These are phyloP conservation scores for Bjerkandera adusta DNA, from an alignment of 1,284 basidiomycete species.

Conservation along the genomic window DNA sequence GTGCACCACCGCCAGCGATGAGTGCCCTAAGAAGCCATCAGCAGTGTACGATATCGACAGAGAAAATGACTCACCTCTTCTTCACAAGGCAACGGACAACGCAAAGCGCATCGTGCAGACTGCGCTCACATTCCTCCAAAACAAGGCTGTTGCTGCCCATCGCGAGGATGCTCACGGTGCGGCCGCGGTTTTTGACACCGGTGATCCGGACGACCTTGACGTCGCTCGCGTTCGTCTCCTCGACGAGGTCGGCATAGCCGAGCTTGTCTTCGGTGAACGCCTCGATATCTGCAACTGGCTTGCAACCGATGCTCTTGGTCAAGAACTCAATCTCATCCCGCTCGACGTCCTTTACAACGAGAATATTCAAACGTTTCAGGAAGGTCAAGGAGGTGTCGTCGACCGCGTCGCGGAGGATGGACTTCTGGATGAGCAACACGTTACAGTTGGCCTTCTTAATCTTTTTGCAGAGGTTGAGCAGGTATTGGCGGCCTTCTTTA, in stretches of 20 bases:
- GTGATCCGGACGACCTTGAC: constrained; percentile 94
- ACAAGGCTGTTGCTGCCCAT: constrained; percentile 95
- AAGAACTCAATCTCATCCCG: constrained; percentile 99
- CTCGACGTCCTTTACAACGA: constrained; percentile 97
- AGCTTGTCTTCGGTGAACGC: constrained; percentile 99
- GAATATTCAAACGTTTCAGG: constrained; percentile 96
- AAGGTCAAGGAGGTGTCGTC: constrained; percentile 99
- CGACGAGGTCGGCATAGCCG: constrained; percentile 93
- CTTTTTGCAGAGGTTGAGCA: constrained; percentile 98
- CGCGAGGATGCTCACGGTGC: constrained; percentile 94
- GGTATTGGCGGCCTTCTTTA: constrained; percentile 98
- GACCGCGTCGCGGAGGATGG: constrained; percentile 97
- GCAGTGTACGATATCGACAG: constrained; percentile 2
- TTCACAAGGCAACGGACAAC: constrained; percentile 98
- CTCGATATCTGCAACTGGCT: constrained; percentile 97
- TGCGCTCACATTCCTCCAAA: constrained; percentile 96
- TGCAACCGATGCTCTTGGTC: constrained; percentile 91
- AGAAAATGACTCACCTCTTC: constrained; percentile 69
- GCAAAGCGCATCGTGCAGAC: constrained; percentile 97
- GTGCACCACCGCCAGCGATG: constrained; percentile 96
- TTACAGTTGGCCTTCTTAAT: constrained; percentile 99
- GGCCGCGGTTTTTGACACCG: constrained; percentile 93
- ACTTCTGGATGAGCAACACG: constrained; percentile 98
- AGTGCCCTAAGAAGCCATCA: constrained; percentile 62
- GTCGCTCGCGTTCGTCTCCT: constrained; percentile 85